Base-by-base conservation (phyloP, 1,284 basidiomycete species). In the Puccinia triticina region DNA sequence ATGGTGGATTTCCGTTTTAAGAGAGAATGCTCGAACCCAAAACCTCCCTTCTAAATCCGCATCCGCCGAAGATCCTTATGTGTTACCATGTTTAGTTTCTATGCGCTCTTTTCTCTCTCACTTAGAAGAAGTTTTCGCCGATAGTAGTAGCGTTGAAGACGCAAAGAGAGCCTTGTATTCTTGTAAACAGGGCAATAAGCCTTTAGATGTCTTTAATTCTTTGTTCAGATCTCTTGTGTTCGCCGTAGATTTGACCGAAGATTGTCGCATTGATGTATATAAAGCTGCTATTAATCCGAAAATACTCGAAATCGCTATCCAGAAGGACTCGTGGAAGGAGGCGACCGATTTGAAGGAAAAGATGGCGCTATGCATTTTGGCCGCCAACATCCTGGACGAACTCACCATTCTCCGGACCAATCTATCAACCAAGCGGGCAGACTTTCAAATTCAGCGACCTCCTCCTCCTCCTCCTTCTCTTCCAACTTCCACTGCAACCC, bases 221-320 rank as follows among this genome's bases (percentile, higher is more conserved):
- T 55, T 55, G 23, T 55, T 55, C 23, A 55, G 53, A 12, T 55
- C 53, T 55, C 23, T 64, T 29, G 61, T 64, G 3, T 74, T 50
- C 29, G 34, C 72, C 26, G 72, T 74, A 4, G 72, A 74, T 32
- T 55, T 32, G 12, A 53, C 72, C 7, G 48, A 74, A 43, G 37
- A 71, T 8, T 16, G 16, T 43, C 32, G 37, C 2, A 34, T 16
- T n/a, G 40, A 71, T 43, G 10, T n/a, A 16, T 71, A 71, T 40
- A 40, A 48, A n/a, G 11, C 21, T 12, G 11, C 61, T 64, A 14
- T 64, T 2, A 64, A 64, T 32, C 61, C 61, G 14, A 37, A 64
- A 7, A 59, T 59, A 8, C 14, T 59, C n/a, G 57, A 59, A 29
- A 59, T 59, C 26, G 26, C n/a, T n/a, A n/a, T n/a, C n/a, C n/a